Evolutionary conservation across 176 grass and related monocot genomes (phyloP).

Genomic region (Musa itinerans): DNA sequence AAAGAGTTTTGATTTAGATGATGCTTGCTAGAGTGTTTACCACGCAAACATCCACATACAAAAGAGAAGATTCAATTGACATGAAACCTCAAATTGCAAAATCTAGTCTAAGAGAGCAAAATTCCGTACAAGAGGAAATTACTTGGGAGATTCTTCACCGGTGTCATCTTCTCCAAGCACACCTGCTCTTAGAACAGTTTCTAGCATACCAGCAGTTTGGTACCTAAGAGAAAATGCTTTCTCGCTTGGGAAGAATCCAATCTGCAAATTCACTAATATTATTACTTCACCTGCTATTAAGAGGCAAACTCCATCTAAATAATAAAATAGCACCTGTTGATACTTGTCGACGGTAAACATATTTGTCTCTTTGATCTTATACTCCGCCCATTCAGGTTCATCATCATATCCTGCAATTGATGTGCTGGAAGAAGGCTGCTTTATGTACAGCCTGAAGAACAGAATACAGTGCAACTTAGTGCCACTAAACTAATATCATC

Average conservation of each 20-base stretch:
- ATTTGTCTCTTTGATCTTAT: constrained; percentile 97
- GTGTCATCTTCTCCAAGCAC: constrained; percentile 86
- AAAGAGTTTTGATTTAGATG: background rate
- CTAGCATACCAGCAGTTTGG: constrained; percentile 86
- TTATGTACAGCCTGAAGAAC: constrained; percentile 74
- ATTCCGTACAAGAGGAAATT: constrained; percentile 4
- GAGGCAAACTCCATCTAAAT: background rate
- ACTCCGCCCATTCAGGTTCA: constrained; percentile 82
- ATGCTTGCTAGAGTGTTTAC: background rate
- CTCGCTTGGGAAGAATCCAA: constrained; percentile 78
- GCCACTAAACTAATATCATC: background rate
- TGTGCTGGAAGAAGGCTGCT: constrained; percentile 60
- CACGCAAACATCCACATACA: background rate
- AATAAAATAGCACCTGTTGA: constrained; percentile 57
- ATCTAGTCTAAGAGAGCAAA: background rate
- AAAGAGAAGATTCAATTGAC: background rate
- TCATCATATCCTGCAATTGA: constrained; percentile 41
- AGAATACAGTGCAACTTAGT: constrained; percentile 4
- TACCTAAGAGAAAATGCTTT: constrained; percentile 83
- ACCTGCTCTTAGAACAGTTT: constrained; percentile 73
- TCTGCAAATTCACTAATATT: constrained; percentile 50
- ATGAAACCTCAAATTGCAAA: background rate
- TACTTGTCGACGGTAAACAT: constrained; percentile 94
- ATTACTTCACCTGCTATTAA: background rate
- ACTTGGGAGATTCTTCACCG: constrained; percentile 78